phyloP scores from a whole-genome alignment of 1,284 basidiomycete species.

The Macrocystidia cucumis region DNA sequence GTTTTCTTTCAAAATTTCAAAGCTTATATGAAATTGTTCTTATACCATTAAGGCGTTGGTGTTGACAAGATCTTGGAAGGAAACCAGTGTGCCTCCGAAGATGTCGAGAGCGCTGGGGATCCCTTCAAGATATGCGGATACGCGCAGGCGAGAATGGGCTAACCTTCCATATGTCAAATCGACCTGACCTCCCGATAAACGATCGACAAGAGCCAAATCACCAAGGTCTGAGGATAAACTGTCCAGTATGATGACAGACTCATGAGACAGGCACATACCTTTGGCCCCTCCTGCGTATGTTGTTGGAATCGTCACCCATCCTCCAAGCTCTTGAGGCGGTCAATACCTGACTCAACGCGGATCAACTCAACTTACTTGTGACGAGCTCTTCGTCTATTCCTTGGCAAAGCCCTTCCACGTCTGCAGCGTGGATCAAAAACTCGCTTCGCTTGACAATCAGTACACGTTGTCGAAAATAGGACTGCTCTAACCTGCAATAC shows the following conservation, averaged over 20 bases:
- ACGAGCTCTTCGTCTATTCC: conserved; percentile 95
- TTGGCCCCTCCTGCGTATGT: conserved; percentile 98
- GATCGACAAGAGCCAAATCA: conserved; percentile 82
- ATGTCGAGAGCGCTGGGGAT: conserved; percentile 60
- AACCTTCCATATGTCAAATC: conserved; percentile 96
- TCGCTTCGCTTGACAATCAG: conserved; percentile 54
- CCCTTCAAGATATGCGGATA: background rate
- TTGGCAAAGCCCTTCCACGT: conserved; percentile 95
- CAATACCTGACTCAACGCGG: background rate
- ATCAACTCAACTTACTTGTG: conserved; percentile 42
- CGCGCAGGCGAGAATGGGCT: conserved; percentile 12
- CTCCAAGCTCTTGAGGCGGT: conserved; percentile 64
- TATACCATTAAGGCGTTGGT: too few species aligned
- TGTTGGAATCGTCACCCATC: conserved; percentile 89
- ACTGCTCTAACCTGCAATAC: conserved; percentile 61
- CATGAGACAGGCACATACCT: conserved; percentile 35
- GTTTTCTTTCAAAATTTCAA: too few species aligned
- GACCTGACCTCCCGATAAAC: conserved; percentile 78
- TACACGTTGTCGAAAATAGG: background rate
- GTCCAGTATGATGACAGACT: background rate
- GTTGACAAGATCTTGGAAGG: conserved; percentile 57
- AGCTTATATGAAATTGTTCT: too few species aligned
- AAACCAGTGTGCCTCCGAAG: conserved; percentile 66
- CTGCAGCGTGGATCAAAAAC: conserved; percentile 94
- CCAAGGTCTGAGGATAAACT: conserved; percentile 49